These are phyloP conservation scores for Amaranthus hypochondriacus DNA, from an alignment of 148 eudicot genomes.

Conservation along the genomic window DNA sequence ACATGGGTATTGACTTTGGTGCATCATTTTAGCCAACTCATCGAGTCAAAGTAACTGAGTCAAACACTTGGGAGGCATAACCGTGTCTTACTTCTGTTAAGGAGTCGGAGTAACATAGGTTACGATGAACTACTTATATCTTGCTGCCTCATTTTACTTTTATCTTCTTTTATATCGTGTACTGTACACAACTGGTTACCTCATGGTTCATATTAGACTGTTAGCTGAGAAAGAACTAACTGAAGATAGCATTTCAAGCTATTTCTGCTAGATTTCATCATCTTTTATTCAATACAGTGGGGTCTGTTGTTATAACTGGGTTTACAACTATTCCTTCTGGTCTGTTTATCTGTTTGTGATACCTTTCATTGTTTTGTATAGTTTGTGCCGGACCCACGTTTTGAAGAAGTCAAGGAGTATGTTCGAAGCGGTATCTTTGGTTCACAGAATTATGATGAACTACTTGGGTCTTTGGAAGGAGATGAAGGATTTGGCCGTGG, in stretches of 20 bases:
- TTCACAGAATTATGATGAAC: conserved; percentile 45
- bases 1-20: no score
- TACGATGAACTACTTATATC: neutral
- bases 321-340: neutral
- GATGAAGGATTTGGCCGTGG: conserved; percentile 70
- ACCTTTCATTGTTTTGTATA: conserved; percentile 16
- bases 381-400: conserved; percentile 71
- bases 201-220: neutral
- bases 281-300: no score
- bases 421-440: conserved; percentile 71
- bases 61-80: no score
- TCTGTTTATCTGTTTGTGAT: neutral
- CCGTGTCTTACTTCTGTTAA: no score
- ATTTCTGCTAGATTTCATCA: no score
- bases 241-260: no score
- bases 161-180: neutral
- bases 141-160: neutral
- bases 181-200: neutral
- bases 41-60: no score
- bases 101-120: neutral
- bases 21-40: no score
- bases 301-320: neutral
- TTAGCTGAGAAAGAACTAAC: neutral
- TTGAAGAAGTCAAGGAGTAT: conserved; percentile 67
- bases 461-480: conserved; percentile 69